Conservation (phyloP, 768 basidiomycete genomes). For the Dendrothele bispora region DNA sequence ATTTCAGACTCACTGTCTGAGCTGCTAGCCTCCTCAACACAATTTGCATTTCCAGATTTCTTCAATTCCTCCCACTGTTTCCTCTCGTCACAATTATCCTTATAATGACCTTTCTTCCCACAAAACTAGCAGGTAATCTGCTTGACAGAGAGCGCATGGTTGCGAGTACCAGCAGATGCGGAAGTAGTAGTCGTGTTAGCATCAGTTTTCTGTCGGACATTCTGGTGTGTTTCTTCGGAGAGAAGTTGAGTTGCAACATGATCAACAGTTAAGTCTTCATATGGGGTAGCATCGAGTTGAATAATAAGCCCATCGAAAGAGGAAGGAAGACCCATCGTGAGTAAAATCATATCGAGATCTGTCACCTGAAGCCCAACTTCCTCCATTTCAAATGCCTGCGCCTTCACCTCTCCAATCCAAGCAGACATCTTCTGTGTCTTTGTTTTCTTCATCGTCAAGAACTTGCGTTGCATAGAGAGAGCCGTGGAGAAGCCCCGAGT, state of each 20-base stretch:
- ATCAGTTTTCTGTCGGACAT: neutral
- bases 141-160: slow-evolving; percentile 15
- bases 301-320: neutral
- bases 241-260: neutral
- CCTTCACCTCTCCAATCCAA: slow-evolving; percentile 13
- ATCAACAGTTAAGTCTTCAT: neutral
- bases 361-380: slow-evolving; percentile 3
- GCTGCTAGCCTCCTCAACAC: neutral
- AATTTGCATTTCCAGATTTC: neutral
- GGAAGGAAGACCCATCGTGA: slow-evolving; percentile 2
- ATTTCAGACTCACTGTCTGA: neutral
- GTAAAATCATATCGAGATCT: slow-evolving; percentile 6
- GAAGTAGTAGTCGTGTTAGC: neutral
- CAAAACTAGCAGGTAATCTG: slow-evolving; percentile 8
- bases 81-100: neutral
- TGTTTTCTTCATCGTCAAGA: slow-evolving; percentile 9
- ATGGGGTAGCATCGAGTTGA: neutral
- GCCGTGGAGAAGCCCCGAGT: slow-evolving; percentile 4
- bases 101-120: slow-evolving; percentile 3
- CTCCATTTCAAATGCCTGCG: slow-evolving; percentile 7
- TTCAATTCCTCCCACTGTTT: neutral
- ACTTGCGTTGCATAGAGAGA: slow-evolving; percentile 5
- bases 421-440: slow-evolving; percentile 6
- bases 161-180: neutral
- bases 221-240: neutral